Evolutionary conservation across 345 rosid species (phyloP).

Genomic region (Rhizophora apiculata): DNA sequence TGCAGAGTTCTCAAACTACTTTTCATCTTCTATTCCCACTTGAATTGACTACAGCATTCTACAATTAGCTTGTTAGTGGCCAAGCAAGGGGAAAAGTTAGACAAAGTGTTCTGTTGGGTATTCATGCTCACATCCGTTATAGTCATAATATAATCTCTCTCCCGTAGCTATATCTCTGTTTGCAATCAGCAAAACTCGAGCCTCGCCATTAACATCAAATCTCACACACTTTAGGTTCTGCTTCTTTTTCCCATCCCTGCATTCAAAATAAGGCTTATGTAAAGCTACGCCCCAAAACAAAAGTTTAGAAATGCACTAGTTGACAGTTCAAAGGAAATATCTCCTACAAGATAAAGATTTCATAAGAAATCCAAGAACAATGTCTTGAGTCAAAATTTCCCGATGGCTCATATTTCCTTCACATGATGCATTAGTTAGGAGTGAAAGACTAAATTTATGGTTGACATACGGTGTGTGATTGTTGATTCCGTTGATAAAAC

Average conservation of each 20-base stretch:
- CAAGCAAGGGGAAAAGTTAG: not conserved
- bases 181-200: conserved; percentile 30
- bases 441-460: not conserved
- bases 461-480: conserved; percentile 24
- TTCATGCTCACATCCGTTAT: conserved; percentile 31
- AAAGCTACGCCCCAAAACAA: not conserved
- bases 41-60: not conserved
- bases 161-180: conserved; percentile 31
- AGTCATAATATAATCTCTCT: conserved; percentile 28
- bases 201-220: conserved; percentile 22
- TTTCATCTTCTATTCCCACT: not conserved
- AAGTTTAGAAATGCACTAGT: not conserved
- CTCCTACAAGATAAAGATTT: too few relatives aligned
- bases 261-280: not conserved
- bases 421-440: not conserved
- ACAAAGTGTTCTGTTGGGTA: conserved; percentile 34
- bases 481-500: conserved; percentile 34
- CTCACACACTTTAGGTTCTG: conserved; percentile 37
- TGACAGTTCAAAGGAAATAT: too few relatives aligned
- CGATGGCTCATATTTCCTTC: not conserved
- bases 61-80: conserved; percentile 1
- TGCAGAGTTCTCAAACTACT: not conserved
- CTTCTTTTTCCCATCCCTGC: conserved; percentile 34
- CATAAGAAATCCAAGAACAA: too few relatives aligned
- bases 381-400: not conserved